These are phyloP conservation scores for Sclerotinia glacialis DNA, from an alignment of 2,329 filamentous ascomycete species.

Conservation along the genomic window DNA sequence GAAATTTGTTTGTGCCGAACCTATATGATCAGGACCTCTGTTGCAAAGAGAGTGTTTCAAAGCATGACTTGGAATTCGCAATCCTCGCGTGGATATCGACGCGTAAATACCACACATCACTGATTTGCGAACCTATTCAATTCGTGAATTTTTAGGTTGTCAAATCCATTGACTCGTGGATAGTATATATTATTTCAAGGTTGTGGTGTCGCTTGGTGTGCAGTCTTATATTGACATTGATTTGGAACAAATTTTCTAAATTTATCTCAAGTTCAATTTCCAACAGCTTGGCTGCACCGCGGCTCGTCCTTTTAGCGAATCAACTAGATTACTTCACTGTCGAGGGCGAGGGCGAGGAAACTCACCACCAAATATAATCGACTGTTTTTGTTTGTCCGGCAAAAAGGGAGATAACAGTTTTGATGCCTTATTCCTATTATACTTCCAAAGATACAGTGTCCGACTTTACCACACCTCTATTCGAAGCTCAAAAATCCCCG, in stretches of 20 bases:
- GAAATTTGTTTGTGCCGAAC: slow-evolving; percentile 42
- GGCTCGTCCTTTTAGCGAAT: slow-evolving; percentile 21
- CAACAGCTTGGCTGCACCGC: slow-evolving; percentile 2
- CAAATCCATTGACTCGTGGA: neutral
- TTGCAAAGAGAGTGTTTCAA: slow-evolving; percentile 50
- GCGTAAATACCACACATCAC: slow-evolving; percentile 62
- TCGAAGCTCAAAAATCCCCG: slow-evolving; percentile 18
- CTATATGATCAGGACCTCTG: slow-evolving; percentile 59
- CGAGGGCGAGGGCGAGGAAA: slow-evolving; percentile 2
- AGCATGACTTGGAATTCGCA: slow-evolving; percentile 39
- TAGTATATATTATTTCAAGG: neutral
- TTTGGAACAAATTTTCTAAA: slow-evolving; percentile 1
- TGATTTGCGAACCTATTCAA: neutral
- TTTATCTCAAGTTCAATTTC: slow-evolving; percentile 4
- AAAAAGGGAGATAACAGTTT: neutral
- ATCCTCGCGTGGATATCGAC: slow-evolving; percentile 44
- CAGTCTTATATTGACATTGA: neutral
- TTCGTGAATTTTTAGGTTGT: neutral
- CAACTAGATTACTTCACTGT: slow-evolving; percentile 17
- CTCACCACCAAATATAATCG: slow-evolving; percentile 4
- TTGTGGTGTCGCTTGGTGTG: slow-evolving; percentile 6
- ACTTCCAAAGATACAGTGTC: neutral
- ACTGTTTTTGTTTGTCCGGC: neutral
- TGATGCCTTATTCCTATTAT: neutral
- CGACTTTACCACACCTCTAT: neutral